These are phyloP conservation scores for Adansonia gregorii DNA, from an alignment of 441 rosid genomes.

Conservation along the genomic window DNA sequence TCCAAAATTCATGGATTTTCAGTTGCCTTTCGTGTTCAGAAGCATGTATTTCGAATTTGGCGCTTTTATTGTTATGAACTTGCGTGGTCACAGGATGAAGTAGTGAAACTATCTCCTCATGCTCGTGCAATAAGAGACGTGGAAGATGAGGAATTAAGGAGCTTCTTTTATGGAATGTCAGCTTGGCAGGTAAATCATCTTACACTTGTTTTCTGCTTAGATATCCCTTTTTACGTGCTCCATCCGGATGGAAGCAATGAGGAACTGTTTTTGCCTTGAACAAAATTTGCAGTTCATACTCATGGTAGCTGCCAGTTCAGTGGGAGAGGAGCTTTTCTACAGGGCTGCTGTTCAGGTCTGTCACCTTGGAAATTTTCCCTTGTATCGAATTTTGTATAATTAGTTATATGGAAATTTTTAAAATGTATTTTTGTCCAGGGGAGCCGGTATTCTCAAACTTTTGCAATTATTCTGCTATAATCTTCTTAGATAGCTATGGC, in stretches of 20 bases:
- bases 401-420: neutral
- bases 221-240: neutral
- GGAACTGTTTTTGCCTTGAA: neutral
- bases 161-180: slow-evolving; percentile 95
- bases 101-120: slow-evolving; percentile 87
- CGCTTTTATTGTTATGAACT: neutral
- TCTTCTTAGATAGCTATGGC: neutral
- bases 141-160: slow-evolving; percentile 92
- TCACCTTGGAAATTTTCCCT: neutral
- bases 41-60: neutral
- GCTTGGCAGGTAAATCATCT: slow-evolving; percentile 77
- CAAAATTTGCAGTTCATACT: slow-evolving; percentile 63
- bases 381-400: neutral
- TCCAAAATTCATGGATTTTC: neutral
- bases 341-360: slow-evolving; percentile 87
- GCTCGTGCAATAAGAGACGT: slow-evolving; percentile 98
- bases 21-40: neutral
- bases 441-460: neutral
- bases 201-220: neutral
- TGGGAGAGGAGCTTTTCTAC: slow-evolving; percentile 96
- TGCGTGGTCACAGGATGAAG: slow-evolving; percentile 72
- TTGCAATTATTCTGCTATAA: slow-evolving; percentile 6
- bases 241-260: slow-evolving; percentile 2
- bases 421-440: neutral
- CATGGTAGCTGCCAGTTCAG: slow-evolving; percentile 82